Evolutionary conservation across 176 grass and related monocot species (phyloP), one percentile per base, ranked within the genome.

Genomic region (Thalia dealbata): DNA sequence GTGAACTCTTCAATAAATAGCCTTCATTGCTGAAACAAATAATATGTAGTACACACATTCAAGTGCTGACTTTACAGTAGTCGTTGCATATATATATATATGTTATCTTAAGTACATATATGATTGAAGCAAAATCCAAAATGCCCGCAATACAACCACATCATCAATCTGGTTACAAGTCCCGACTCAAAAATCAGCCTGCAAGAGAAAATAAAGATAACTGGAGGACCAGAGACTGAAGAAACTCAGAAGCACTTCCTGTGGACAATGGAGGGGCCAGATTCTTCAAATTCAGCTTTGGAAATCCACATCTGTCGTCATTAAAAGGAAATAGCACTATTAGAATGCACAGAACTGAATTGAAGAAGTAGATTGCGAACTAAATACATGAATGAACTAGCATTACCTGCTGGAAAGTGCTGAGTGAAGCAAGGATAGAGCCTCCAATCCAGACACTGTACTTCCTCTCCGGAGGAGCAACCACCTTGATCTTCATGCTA

Each of bases 361-460:
- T 21, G 19, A 1, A 56, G 1, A 56, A 7, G 54, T n/a, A 56
- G 1, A 56, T 56, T 22, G 2, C 18, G 29, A 28, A 3, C 25
- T 28, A 14, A 28, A 29, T 14, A 56, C 21, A 21, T n/a, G 21
- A 0, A 23, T 23, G 54, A 23, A 55, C 21, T 10, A n/a, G 21
- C 32, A 0, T 38, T 58, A 67, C 64, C 64, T 68, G 65, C 10
- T 68, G 32, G 65, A 68, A 68, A 44, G 32, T 68, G 65, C 65
- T 68, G 29, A 68, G 30, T 3, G 65, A 44, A 43, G 65, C 35
- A 15, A 68, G 65, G 65, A 68, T 44, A 32, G 65, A 68, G 65
- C 65, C 65, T 13, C 65, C 65, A 43, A 68, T 68, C 65, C 65
- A 68, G 65, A 68, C 65, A 43, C 65, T 68, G 35, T 68, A 68